Evolutionary conservation across 768 basidiomycete species (phyloP), one percentile per base, ranked within the genome.

Genomic region (Mycena capillaripes): DNA sequence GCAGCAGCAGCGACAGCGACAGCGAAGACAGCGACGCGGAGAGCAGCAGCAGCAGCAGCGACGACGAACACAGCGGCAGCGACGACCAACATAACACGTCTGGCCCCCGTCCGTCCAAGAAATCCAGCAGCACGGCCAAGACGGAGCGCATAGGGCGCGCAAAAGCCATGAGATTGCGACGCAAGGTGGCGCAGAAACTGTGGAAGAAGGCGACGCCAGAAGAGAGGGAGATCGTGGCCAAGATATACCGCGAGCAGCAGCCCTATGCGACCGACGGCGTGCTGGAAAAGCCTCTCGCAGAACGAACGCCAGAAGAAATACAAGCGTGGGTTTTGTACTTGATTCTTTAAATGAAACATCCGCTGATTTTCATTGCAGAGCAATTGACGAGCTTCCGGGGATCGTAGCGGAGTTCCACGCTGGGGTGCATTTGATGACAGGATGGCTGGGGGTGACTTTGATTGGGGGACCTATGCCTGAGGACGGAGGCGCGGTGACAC

Each of bases 401-500:
- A 52, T 68, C 3, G 4, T 68, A 0, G 36, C 6, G 9, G 66
- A 68, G 23, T 36, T 68, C 46, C 66, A 68, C 27, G 66, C 53
- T 5, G 42, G 57, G 1, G 12, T 68, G n/a, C 32, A 36, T 4
- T n/a, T 21, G 2, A 7, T 48, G 34, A 68, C 66, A 14, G 66
- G 66, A 8, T 58, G 29, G 44, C 4, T 48, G 14, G 66, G 66
- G 16, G 10, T 60, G 0, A 68, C 40, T 9, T 0, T 68, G 23
- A 7, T 68, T 23, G 66, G 56, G 12, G 66, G 66, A 4, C 66
- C 57, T 12, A n/a, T 25, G 57, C 66, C 66, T 1, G 46, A 68
- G 32, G 66, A 68, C 1, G 34, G 32, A 2, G 66, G 66, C 2
- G 19, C 8, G n/a, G 36, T 67, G 7, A 27, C 9, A 25, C 34